Percentiles rank a stretch among this genome's conserved stretches.
phyloP scores from a whole-genome alignment of 441 rosid genomes.

The Kokia cookei region DNA sequence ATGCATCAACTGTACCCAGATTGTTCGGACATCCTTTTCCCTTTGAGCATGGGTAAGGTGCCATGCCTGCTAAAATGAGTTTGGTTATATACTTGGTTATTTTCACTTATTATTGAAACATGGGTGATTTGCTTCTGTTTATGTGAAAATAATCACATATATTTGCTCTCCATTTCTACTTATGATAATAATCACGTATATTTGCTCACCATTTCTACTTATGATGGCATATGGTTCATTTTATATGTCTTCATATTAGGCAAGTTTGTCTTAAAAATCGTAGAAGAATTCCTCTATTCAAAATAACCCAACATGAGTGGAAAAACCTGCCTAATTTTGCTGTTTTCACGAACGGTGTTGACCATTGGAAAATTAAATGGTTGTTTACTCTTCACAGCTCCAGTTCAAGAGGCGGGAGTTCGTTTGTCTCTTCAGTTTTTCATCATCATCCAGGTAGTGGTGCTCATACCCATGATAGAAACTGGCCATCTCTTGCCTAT shows the following conservation, averaged over 20 bases:
- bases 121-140: too few relatives aligned
- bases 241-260: too few relatives aligned
- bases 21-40: conserved; percentile 42
- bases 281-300: too few relatives aligned
- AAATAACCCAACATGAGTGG: background rate
- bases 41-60: conserved; percentile 54
- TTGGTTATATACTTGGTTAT: background rate
- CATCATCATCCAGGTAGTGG: conserved; percentile 48
- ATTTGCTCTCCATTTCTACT: too few relatives aligned
- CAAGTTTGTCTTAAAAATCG: too few relatives aligned
- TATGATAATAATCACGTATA: too few relatives aligned
- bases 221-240: too few relatives aligned
- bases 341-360: background rate
- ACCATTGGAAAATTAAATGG: conserved; percentile 1
- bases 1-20: conserved; percentile 26
- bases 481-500: conserved; percentile 39
- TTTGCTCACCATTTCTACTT: too few relatives aligned
- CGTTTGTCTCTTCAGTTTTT: conserved; percentile 33
- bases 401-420: conserved; percentile 41
- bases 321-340: background rate
- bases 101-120: background rate
- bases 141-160: too few relatives aligned
- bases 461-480: conserved; percentile 43
- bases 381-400: conserved; percentile 26
- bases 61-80: conserved; percentile 9